These are phyloP conservation scores for Aspergillus thermomutatus DNA, from an alignment of 2,329 filamentous ascomycete genomes.

Conservation along the genomic window DNA sequence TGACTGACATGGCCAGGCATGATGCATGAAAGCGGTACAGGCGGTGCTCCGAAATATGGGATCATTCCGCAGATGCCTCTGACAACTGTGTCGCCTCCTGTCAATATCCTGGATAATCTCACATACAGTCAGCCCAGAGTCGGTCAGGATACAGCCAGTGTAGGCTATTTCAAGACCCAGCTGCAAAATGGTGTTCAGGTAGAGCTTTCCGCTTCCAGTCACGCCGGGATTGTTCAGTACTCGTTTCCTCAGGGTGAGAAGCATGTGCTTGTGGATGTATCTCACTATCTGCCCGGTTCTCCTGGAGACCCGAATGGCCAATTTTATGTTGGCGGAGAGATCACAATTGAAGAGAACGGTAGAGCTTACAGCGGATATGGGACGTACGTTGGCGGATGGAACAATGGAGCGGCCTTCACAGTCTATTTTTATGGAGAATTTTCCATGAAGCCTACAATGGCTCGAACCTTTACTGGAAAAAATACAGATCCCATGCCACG, in stretches of 20 bases:
- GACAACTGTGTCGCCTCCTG: constrained; percentile 32
- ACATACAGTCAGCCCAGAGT: constrained; percentile 56
- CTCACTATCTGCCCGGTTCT: constrained; percentile 47
- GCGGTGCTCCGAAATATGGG: constrained; percentile 42
- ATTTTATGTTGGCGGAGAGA: constrained; percentile 41
- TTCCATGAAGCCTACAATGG: constrained; percentile 31
- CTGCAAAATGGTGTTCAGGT: constrained; percentile 56
- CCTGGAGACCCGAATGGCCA: constrained; percentile 38
- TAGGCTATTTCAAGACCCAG: constrained; percentile 62
- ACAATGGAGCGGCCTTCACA: constrained; percentile 41
- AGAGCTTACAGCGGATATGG: constrained; percentile 47
- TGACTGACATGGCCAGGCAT: constrained; percentile 16
- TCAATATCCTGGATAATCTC: constrained; percentile 43
- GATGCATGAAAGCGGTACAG: constrained; percentile 51
- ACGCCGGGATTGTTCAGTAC: constrained; percentile 62
- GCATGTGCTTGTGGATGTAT: constrained; percentile 63
- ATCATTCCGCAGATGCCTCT: constrained; percentile 35
- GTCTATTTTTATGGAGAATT: constrained; percentile 47
- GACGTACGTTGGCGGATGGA: constrained; percentile 47
- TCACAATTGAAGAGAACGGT: constrained; percentile 37
- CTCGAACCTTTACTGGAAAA: constrained; percentile 36
- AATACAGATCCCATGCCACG: constrained; percentile 34
- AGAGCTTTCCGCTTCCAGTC: constrained; percentile 64
- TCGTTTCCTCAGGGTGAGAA: constrained; percentile 54
- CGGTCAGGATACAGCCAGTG: constrained; percentile 53